phyloP scores from a whole-genome alignment of 306 rosid species.

The Fragaria nilgerrensis region DNA sequence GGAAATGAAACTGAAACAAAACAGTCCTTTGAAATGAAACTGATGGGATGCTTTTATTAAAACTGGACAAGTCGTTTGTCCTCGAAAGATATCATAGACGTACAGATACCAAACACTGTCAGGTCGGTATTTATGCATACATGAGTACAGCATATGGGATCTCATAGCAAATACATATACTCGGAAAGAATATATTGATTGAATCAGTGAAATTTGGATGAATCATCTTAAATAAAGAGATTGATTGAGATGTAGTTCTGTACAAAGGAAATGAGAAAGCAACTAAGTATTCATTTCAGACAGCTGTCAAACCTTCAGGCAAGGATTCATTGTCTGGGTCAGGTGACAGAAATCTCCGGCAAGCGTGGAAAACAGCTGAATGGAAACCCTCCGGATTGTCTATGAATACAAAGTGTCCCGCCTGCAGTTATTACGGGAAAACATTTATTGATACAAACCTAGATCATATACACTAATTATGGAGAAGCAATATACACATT shows the following conservation, averaged over 20 bases:
- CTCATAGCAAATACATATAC: not conserved
- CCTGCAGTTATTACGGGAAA: slow-evolving; percentile 47
- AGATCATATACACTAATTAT: not conserved
- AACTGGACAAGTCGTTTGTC: not conserved
- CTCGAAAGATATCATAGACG: not conserved
- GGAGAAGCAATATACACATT: not conserved
- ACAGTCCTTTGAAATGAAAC: not conserved
- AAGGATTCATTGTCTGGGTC: slow-evolving; percentile 51
- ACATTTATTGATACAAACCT: not conserved
- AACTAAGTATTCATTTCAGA: slow-evolving; percentile 30
- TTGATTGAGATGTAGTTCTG: not conserved
- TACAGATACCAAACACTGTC: not conserved
- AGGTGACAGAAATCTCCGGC: slow-evolving; percentile 68
- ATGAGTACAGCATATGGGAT: not conserved
- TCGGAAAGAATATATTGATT: not conserved
- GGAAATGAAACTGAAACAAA: not conserved
- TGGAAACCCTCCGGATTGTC: slow-evolving; percentile 76
- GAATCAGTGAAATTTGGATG: not conserved
- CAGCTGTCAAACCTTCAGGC: slow-evolving; percentile 68
- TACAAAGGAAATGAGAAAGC: not conserved
- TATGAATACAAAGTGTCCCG: slow-evolving; percentile 86
- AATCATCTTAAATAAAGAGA: not conserved
- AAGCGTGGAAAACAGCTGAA: slow-evolving; percentile 71
- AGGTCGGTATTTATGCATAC: not conserved
- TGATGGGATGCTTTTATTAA: not conserved